Base-by-base conservation (phyloP, 768 basidiomycete genomes). In the Lactarius akahatsu region DNA sequence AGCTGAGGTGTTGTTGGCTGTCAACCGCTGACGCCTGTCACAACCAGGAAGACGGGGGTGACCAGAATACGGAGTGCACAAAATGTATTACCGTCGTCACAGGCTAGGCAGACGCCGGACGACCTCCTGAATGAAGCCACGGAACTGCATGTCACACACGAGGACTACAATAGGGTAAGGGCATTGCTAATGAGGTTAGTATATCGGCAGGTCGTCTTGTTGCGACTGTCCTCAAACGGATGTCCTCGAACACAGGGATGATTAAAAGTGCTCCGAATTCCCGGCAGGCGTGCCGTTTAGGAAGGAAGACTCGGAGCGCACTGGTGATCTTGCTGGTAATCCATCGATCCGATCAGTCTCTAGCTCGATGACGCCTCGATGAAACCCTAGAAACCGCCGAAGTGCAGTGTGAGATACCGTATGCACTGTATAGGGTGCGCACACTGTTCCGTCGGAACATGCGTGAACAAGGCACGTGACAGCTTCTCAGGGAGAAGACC, bases 351-450 rank as follows among this genome's bases (percentile, higher is more conserved):
- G 23, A 45, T 23, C 58, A 60, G 58, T 7, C 58, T 59, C 32
- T 60, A 61, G 41, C 52, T 60, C 41, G 59, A 59, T 16, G 50
- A 43, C 55, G 61, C 54, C 52, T 60, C 41, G 52, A 59, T 16
- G 50, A 43, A 16, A 55, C 59, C 3, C 30, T 60, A 38, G 40
- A 54, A 26, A 20, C 32, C 4, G 23, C 59, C 28, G 18, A 55
- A 40, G 52, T 60, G 43, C 41, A 52, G 18, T 28, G 10, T 52
- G 23, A 36, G 45, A 26, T 1, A 34, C 32, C 30, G 0, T 6
- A 30, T 6, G 32, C 32, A 6, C 30, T 30, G 32, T n/a, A 40
- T 11, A 2, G 13, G 28, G 6, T 30, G 40, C 10, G 23, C 11
- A 38, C 15, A 54, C 52, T 3, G 52, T 16, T 3, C 30, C 26